Evolutionary conservation across 768 basidiomycete species (phyloP).

Genomic region (Boletus rubroflammeus): DNA sequence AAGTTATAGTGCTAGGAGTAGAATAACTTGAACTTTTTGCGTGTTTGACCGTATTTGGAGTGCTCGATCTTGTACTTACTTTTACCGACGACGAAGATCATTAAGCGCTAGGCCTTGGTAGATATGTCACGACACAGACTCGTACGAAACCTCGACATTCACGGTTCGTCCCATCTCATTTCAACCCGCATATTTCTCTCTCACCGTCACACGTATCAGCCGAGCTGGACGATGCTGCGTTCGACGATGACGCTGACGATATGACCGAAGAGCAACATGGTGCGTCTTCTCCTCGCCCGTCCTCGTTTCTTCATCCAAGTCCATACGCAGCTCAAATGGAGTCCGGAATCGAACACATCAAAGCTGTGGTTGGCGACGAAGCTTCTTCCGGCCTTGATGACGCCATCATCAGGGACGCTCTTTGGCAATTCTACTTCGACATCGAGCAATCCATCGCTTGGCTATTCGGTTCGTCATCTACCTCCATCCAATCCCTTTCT

Average conservation of each 20-base stretch:
- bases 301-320: slow-evolving; percentile 6
- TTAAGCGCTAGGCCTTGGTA: background rate
- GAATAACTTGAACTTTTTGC: background rate
- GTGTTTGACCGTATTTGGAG: slow-evolving; percentile 23
- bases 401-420: slow-evolving; percentile 64
- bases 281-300: slow-evolving; percentile 30
- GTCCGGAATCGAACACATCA: slow-evolving; percentile 65
- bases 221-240: slow-evolving; percentile 79
- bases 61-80: background rate
- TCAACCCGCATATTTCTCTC: background rate
- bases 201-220: slow-evolving; percentile 42
- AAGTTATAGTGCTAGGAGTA: background rate
- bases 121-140: slow-evolving; percentile 86
- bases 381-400: slow-evolving; percentile 68
- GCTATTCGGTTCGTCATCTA: slow-evolving; percentile 58
- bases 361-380: slow-evolving; percentile 62
- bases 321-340: slow-evolving; percentile 57
- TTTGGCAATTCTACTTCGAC: slow-evolving; percentile 91
- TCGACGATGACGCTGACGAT: slow-evolving; percentile 76
- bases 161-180: slow-evolving; percentile 40
- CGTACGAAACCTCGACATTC: slow-evolving; percentile 80
- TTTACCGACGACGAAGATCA: background rate
- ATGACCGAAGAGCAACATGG: slow-evolving; percentile 83
- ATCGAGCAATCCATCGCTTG: slow-evolving; percentile 71
- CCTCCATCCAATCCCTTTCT: background rate